Evolutionary conservation across 805 yeast genomes (phyloP), one percentile per base, ranked within the genome.

Genomic region (Starmera amethionina): DNA sequence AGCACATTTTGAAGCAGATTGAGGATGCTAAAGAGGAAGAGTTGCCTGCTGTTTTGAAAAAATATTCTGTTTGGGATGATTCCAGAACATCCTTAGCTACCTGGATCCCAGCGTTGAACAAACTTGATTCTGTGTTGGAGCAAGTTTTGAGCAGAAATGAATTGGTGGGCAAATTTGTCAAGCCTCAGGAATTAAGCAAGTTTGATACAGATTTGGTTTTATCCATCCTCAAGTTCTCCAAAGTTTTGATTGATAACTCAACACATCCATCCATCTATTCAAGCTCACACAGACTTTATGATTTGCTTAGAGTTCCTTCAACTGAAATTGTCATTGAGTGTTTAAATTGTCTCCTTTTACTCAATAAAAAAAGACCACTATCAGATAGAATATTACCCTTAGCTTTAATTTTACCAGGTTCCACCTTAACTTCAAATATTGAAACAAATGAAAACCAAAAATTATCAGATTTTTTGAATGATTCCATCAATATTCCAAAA

Each of bases 21-120:
- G 50, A 57, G 1, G 56, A 58, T 7, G 63, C 73, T 41, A 46
- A 63, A 4, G 55, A 60, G 8, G 51, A 53, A 11, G 66, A 65
- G 11, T 65, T 80, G 36, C 63, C 78, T 2, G 43, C 45, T 4
- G 51, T 60, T 34, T 52, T 77, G 39, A 52, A 53, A 12, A 45
- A 45, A 3, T 64, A 72, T 43, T 49, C 66, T 44, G 54, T 50
- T 14, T 79, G 87, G 87, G 72, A 71, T 28, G 62, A 79, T 19
- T 80, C 86, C 8, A 67, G 77, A 44, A 84, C 82, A 31, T 82
- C 85, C 49, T 59, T 90, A 30, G 72, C 71, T 44, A 79, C 79
- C 43, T 89, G 95, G 93, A 73, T 84, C 27, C 72, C 81, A 0
- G 76, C 85, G 1, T 64, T 90, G 49, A 82, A 87, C 57, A 67